Conservation (phyloP, 768 basidiomycete genomes). For the Suillus sp. region DNA sequence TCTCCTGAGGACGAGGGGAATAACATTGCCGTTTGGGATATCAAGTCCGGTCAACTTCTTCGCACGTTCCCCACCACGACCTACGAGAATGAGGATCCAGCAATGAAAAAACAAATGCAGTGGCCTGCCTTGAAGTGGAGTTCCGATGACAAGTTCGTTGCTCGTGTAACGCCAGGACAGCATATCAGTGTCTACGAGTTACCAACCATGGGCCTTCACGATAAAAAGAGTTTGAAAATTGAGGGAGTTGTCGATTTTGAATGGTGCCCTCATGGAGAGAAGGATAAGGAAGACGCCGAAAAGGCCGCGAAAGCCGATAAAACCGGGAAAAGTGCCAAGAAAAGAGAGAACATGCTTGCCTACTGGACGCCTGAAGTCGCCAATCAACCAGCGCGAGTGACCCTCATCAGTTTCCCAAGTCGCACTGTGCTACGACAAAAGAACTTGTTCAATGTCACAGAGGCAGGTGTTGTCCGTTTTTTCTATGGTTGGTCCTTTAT, state of each 20-base stretch:
- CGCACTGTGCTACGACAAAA: slow-evolving; percentile 86
- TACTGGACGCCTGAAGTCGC: slow-evolving; percentile 98
- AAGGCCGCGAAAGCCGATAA: slow-evolving; percentile 39
- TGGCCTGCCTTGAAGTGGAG: slow-evolving; percentile 99
- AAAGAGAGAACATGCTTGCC: slow-evolving; percentile 90
- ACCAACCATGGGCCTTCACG: slow-evolving; percentile 90
- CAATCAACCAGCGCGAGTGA: slow-evolving; percentile 96
- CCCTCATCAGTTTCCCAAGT: slow-evolving; percentile 87
- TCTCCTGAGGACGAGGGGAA: slow-evolving; percentile 96
- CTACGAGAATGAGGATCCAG: slow-evolving; percentile 57
- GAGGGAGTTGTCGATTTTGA: slow-evolving; percentile 98
- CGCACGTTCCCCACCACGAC: slow-evolving; percentile 83
- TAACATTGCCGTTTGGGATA: slow-evolving; percentile 97
- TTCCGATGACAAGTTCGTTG: slow-evolving; percentile 93
- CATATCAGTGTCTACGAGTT: slow-evolving; percentile 97
- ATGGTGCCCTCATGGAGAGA: slow-evolving; percentile 94
- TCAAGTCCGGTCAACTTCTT: slow-evolving; percentile 88
- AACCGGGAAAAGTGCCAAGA: slow-evolving; percentile 55
- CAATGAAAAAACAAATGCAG: slow-evolving; percentile 77
- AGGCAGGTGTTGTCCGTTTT: slow-evolving; percentile 54
- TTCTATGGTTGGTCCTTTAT: slow-evolving; percentile 9
- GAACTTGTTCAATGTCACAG: slow-evolving; percentile 96
- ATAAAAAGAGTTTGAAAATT: slow-evolving; percentile 96
- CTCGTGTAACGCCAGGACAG: slow-evolving; percentile 82
- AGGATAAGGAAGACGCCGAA: slow-evolving; percentile 75